Conservation (phyloP, 371 early-diverging fungal species). For the Mucor indicus region DNA sequence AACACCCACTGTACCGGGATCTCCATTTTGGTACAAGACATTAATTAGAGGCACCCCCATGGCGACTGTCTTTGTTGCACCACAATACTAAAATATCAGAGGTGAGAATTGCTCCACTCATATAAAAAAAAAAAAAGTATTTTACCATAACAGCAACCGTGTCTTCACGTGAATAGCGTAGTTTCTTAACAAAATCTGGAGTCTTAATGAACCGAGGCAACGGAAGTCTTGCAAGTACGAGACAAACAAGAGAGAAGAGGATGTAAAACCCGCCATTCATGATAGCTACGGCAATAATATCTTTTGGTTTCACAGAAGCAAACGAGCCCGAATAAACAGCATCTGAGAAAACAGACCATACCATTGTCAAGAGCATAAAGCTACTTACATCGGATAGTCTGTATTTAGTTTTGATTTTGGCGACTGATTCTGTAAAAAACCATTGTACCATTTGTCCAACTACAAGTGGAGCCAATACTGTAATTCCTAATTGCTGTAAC, state of each 20-base stretch:
- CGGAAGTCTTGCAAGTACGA: slow-evolving; percentile 41
- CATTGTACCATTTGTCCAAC: slow-evolving; percentile 67
- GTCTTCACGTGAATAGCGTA: slow-evolving; percentile 49
- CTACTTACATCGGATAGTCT: slow-evolving; percentile 61
- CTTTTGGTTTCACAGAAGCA: slow-evolving; percentile 49
- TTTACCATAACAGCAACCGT: slow-evolving; percentile 61
- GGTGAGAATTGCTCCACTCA: neutral
- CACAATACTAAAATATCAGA: slow-evolving; percentile 47
- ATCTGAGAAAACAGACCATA: slow-evolving; percentile 76
- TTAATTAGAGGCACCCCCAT: slow-evolving; percentile 79
- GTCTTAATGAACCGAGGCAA: slow-evolving; percentile 29
- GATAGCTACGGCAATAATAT: slow-evolving; percentile 55
- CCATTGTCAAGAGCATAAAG: slow-evolving; percentile 61
- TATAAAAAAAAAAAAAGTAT: neutral
- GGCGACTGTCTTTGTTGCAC: slow-evolving; percentile 77
- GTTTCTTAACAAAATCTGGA: slow-evolving; percentile 18
- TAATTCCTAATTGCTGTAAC: slow-evolving; percentile 57
- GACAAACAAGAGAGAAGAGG: slow-evolving; percentile 41
- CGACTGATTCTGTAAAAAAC: slow-evolving; percentile 52
- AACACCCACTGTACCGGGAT: slow-evolving; percentile 57
- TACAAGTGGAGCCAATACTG: slow-evolving; percentile 63
- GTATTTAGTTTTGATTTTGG: slow-evolving; percentile 46
- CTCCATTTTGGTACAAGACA: slow-evolving; percentile 55
- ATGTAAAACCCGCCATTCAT: slow-evolving; percentile 52
- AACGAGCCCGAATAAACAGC: slow-evolving; percentile 61